phyloP scores from a whole-genome alignment of 129 eudicot genomes.

The Arctium minus region DNA sequence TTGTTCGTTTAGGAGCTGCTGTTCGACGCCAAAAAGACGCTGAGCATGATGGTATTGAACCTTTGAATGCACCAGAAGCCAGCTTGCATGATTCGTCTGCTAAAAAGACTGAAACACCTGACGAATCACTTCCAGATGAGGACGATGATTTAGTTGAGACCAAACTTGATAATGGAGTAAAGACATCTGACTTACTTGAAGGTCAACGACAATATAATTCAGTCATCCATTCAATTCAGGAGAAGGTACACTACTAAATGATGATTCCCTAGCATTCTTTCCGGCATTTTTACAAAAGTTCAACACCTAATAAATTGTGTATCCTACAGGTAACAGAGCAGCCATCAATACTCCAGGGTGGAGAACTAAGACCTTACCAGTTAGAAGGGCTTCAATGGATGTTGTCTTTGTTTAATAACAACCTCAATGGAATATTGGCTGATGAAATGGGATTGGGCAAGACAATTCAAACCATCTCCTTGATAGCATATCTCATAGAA shows the following conservation, averaged over 20 bases:
- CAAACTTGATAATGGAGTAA: conserved; percentile 38
- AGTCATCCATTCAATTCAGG: conserved; percentile 90
- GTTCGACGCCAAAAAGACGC: conserved; percentile 97
- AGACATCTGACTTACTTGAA: conserved; percentile 83
- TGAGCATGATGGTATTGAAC: conserved; percentile 77
- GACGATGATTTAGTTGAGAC: conserved; percentile 46
- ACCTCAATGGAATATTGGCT: conserved; percentile 90
- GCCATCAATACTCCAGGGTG: conserved; percentile 92
- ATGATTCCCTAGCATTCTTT: neutral
- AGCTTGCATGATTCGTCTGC: conserved; percentile 45
- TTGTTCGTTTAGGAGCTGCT: conserved; percentile 97
- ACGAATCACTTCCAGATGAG: conserved; percentile 44
- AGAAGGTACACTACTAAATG: conserved; percentile 55
- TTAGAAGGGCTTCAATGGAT: conserved; percentile 99
- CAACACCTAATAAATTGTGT: neutral
- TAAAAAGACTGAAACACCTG: conserved; percentile 39
- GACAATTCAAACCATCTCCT: conserved; percentile 86
- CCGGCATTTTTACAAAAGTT: neutral
- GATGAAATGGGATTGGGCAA: conserved; percentile 99
- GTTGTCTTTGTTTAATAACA: conserved; percentile 85
- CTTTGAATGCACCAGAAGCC: conserved; percentile 55
- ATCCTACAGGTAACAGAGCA: conserved; percentile 80
- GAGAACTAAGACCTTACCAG: conserved; percentile 84
- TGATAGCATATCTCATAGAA: conserved; percentile 82
- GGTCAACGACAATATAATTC: conserved; percentile 96